These are phyloP conservation scores for Eucalyptus curtisii DNA, from an alignment of 345 rosid species.

Conservation along the genomic window DNA sequence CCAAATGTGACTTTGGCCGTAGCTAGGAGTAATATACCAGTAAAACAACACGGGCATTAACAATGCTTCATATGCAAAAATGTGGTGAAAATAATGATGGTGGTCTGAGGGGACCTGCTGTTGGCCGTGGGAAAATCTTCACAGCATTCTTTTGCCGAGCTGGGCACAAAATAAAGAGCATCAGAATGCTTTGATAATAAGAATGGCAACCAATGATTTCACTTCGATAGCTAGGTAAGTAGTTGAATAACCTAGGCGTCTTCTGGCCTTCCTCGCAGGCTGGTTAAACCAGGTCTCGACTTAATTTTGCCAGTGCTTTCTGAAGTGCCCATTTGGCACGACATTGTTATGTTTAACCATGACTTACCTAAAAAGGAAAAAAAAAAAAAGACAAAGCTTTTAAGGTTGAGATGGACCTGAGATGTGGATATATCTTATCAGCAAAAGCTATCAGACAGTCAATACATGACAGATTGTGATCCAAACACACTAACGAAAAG, in stretches of 20 bases:
- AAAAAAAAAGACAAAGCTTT: background rate
- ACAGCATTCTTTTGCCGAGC: slow-evolving; percentile 86
- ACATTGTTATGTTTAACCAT: slow-evolving; percentile 80
- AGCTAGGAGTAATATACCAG: background rate
- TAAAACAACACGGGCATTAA: background rate
- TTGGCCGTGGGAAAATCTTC: slow-evolving; percentile 82
- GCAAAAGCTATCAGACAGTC: background rate
- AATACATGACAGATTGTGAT: background rate
- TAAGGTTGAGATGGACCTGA: background rate
- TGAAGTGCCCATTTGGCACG: slow-evolving; percentile 63
- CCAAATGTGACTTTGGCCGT: background rate
- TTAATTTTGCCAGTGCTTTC: slow-evolving; percentile 83
- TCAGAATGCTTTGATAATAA: background rate
- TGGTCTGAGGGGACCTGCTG: slow-evolving; percentile 77
- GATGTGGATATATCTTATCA: background rate
- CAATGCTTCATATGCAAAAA: background rate
- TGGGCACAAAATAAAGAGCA: background rate
- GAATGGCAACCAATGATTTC: background rate
- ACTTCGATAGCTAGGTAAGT: background rate
- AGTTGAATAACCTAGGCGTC: slow-evolving; percentile 41
- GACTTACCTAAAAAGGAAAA: slow-evolving; percentile 7
- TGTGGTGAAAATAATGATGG: background rate
- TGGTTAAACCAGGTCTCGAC: slow-evolving; percentile 87
- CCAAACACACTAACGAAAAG: background rate
- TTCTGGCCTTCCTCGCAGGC: slow-evolving; percentile 68